Evolutionary conservation across 1,139 yeast genomes (phyloP).

Genomic region (Diutina catenulata): DNA sequence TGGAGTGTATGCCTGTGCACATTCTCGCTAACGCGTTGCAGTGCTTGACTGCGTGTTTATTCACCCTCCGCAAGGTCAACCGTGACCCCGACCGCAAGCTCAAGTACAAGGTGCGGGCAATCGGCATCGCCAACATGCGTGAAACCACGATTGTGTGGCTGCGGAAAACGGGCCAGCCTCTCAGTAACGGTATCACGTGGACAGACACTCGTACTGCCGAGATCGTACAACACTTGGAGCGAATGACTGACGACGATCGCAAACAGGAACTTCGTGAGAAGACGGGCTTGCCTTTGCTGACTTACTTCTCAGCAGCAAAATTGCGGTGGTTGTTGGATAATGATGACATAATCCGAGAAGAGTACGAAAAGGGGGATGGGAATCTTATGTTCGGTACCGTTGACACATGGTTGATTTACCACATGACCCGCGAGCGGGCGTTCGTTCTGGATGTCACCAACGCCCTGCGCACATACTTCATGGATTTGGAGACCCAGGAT

Average conservation of each 20-base stretch:
- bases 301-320: slow-evolving; percentile 88
- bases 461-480: slow-evolving; percentile 84
- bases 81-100: slow-evolving; percentile 36
- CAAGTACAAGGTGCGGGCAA: slow-evolving; percentile 44
- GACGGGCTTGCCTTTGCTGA: slow-evolving; percentile 81
- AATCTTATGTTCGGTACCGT: slow-evolving; percentile 86
- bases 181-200: slow-evolving; percentile 90
- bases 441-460: slow-evolving; percentile 84
- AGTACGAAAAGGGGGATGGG: slow-evolving; percentile 63
- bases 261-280: slow-evolving; percentile 48
- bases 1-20: slow-evolving; percentile 86
- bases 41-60: slow-evolving; percentile 56
- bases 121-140: slow-evolving; percentile 92
- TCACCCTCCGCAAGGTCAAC: slow-evolving; percentile 46
- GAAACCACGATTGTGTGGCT: slow-evolving; percentile 93
- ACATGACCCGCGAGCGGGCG: slow-evolving; percentile 60
- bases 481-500: slow-evolving; percentile 67
- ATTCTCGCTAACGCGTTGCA: slow-evolving; percentile 74
- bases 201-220: slow-evolving; percentile 82
- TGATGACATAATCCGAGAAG: slow-evolving; percentile 52
- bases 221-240: slow-evolving; percentile 55
- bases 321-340: slow-evolving; percentile 85
- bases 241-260: slow-evolving; percentile 44
- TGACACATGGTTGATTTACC: slow-evolving; percentile 88
- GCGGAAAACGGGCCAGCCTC: slow-evolving; percentile 68